A percentile compares a stretch with the other conserved stretches of the same genome.
These are phyloP conservation scores for Rosa persica DNA, from an alignment of 306 rosid species.

Conservation along the genomic window DNA sequence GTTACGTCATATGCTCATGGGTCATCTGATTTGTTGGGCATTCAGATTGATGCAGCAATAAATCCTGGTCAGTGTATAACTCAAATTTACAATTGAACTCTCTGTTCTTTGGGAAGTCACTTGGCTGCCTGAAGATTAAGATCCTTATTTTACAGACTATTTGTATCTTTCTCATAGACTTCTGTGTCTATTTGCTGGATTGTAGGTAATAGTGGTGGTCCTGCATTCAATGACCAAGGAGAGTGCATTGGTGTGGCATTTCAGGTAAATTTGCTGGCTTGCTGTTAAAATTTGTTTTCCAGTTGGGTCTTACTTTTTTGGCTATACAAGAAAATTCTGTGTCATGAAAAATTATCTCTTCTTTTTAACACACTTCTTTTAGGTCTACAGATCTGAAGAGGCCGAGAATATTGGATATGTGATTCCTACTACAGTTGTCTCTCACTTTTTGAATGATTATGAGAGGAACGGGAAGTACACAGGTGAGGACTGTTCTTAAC, in stretches of 20 bases:
- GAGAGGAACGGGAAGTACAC: conserved; percentile 89
- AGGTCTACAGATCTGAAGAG: conserved; percentile 98
- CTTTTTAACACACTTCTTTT: conserved; percentile 56
- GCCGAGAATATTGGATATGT: conserved; percentile 99
- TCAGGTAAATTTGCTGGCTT: conserved; percentile 73
- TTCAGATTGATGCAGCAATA: conserved; percentile 98
- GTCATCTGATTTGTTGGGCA: conserved; percentile 91
- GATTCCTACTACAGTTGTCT: conserved; percentile 92
- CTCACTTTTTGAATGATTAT: conserved; percentile 89
- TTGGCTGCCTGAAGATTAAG: conserved; percentile 12
- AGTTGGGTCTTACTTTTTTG: conserved; percentile 20
- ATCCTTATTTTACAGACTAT: conserved; percentile 9
- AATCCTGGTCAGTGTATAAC: conserved; percentile 77
- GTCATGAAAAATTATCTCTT: neutral
- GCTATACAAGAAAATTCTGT: neutral
- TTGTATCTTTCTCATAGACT: conserved; percentile 34
- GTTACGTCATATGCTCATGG: conserved; percentile 98
- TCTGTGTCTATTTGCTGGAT: conserved; percentile 43
- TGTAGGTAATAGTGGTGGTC: conserved; percentile 99
- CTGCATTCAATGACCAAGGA: conserved; percentile 94
- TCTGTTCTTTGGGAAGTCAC: conserved; percentile 1
- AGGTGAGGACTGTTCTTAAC: conserved; percentile 53
- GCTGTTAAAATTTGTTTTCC: conserved; percentile 21
- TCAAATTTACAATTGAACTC: neutral
- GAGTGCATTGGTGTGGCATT: conserved; percentile 99